A percentile compares a stretch with the other conserved stretches of the same genome.
These are phyloP conservation scores for Coniochaeta ligniaria DNA, from an alignment of 2,329 filamentous ascomycete species.

Conservation along the genomic window DNA sequence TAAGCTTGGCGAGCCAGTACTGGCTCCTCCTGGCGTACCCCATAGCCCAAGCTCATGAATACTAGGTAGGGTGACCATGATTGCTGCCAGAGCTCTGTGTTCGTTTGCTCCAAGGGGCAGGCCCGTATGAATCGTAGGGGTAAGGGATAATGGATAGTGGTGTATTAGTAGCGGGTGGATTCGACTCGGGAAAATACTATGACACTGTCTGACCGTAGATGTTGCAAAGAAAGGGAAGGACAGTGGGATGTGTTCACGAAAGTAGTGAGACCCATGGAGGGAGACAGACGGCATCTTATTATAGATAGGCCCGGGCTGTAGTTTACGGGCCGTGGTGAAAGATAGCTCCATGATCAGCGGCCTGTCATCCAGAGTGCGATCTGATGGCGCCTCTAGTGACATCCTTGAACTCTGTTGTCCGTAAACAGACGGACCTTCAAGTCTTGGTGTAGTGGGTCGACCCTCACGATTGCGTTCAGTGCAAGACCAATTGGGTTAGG, in stretches of 20 bases:
- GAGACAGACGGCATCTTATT: not conserved
- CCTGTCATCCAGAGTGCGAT: not conserved
- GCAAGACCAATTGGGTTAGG: not conserved
- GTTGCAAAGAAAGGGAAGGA: not conserved
- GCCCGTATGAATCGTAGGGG: not conserved
- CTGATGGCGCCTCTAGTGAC: not conserved
- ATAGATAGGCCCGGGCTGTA: not conserved
- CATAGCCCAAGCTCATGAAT: not conserved
- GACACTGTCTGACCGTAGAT: not conserved
- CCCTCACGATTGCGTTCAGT: not conserved
- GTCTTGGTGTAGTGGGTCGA: not conserved
- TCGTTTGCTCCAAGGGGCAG: not conserved
- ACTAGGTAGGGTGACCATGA: not conserved
- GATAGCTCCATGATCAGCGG: not conserved
- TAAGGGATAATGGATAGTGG: not conserved
- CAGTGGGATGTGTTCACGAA: not conserved
- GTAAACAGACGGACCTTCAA: not conserved
- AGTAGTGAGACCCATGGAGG: not conserved
- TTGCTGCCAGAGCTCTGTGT: not conserved
- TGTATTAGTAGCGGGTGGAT: not conserved
- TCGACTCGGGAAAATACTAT: not conserved
- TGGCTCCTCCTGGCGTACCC: not conserved
- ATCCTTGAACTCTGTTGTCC: not conserved
- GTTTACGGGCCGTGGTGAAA: not conserved
- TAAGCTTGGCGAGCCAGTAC: not conserved